A percentile compares a stretch with the other conserved stretches of the same genome.
These are phyloP conservation scores for Madurella fahalii DNA, from an alignment of 2,329 filamentous ascomycete species.

Conservation along the genomic window DNA sequence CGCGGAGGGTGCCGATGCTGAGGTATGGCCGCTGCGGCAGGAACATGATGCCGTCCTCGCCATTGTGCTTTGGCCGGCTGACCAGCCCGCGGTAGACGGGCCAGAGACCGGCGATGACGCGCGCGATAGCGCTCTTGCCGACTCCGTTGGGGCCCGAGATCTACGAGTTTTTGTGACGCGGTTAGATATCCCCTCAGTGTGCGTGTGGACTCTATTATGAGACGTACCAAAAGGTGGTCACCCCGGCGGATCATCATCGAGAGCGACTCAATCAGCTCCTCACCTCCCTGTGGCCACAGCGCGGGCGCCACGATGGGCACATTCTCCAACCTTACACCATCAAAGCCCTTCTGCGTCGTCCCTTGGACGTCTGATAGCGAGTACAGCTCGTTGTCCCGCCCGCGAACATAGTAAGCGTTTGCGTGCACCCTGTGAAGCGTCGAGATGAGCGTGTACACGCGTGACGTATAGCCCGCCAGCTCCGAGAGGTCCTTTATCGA, in stretches of 20 bases:
- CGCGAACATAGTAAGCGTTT: constrained; percentile 73
- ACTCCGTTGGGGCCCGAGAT: constrained; percentile 95
- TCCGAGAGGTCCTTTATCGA: constrained; percentile 97
- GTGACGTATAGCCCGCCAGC: constrained; percentile 89
- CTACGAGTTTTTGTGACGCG: constrained; percentile 27
- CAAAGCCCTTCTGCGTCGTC: constrained; percentile 90
- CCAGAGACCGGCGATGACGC: constrained; percentile 89
- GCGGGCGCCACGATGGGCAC: constrained; percentile 88
- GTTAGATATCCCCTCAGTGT: no score
- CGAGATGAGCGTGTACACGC: constrained; percentile 92
- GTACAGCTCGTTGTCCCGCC: constrained; percentile 71
- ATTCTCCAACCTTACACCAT: constrained; percentile 87
- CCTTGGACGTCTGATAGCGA: constrained; percentile 89
- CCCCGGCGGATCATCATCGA: constrained; percentile 86
- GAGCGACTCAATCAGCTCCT: constrained; percentile 83
- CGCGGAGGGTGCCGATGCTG: constrained; percentile 84
- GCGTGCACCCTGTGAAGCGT: constrained; percentile 92
- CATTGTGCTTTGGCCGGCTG: constrained; percentile 74
- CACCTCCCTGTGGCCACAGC: constrained; percentile 83
- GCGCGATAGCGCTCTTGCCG: constrained; percentile 83
- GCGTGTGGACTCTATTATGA: background rate
- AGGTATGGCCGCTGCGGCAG: constrained; percentile 91
- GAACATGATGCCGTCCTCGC: constrained; percentile 96
- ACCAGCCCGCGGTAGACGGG: constrained; percentile 92
- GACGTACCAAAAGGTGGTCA: constrained; percentile 72